Conservation (phyloP, 2,329 filamentous ascomycete genomes). For the Aureobasidium sp. region DNA sequence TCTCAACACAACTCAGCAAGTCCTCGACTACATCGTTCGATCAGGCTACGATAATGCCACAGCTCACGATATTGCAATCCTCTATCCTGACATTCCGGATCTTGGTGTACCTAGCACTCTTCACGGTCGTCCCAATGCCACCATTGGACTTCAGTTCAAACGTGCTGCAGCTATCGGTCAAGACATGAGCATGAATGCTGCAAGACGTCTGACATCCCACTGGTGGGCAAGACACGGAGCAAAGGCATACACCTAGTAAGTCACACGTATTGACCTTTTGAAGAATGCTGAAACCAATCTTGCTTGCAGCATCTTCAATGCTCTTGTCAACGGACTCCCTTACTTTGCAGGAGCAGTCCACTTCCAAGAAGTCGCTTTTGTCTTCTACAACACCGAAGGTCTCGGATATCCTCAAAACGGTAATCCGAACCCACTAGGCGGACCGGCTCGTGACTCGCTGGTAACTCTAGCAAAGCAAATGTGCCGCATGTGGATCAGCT, state of each 20-base stretch:
- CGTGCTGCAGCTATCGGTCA: conserved; percentile 20
- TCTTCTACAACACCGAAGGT: conserved; percentile 48
- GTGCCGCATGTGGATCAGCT: conserved; percentile 47
- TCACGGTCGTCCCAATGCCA: conserved; percentile 19
- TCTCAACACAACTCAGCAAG: conserved; percentile 23
- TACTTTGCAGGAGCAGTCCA: conserved; percentile 29
- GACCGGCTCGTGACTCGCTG: conserved; percentile 30
- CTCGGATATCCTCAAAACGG: conserved; percentile 38
- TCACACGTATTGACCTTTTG: not conserved
- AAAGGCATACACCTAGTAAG: conserved; percentile 31
- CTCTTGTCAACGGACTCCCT: conserved; percentile 29
- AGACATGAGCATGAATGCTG: conserved; percentile 21
- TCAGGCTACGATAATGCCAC: conserved; percentile 28
- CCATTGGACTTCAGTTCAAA: conserved; percentile 22
- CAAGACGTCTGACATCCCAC: conserved; percentile 19
- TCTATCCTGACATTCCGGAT: conserved; percentile 27
- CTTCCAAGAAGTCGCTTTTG: conserved; percentile 47
- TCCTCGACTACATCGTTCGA: conserved; percentile 18
- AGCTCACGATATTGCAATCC: conserved; percentile 28
- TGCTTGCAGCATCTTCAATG: conserved; percentile 35
- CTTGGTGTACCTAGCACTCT: conserved; percentile 24
- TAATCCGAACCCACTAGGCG: conserved; percentile 23
- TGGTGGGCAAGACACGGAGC: conserved; percentile 21
- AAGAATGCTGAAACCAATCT: not conserved
- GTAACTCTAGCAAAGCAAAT: conserved; percentile 41